Percentiles rank a stretch among this genome's conserved stretches.
These are phyloP conservation scores for Olyra latifolia DNA, from an alignment of 176 grass and related monocot species.

Conservation along the genomic window DNA sequence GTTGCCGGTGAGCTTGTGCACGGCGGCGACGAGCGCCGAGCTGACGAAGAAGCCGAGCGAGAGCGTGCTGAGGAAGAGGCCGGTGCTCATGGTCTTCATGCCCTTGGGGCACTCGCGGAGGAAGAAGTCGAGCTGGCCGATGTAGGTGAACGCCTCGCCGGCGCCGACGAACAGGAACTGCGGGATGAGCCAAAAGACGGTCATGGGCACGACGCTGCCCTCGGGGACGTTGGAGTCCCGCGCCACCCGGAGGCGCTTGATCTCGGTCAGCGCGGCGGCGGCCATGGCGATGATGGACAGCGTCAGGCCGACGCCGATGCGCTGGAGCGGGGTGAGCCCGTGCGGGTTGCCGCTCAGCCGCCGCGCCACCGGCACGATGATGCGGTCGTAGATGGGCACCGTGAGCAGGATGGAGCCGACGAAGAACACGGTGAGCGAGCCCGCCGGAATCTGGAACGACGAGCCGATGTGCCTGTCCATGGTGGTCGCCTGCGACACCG, in stretches of 20 bases:
- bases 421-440: slow-evolving; percentile 92
- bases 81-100: slow-evolving; percentile 99
- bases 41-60: slow-evolving; percentile 92
- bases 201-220: slow-evolving; percentile 28
- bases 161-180: slow-evolving; percentile 88
- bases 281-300: slow-evolving; percentile 71
- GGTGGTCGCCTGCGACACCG: slow-evolving; percentile 81
- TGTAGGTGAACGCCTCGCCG: slow-evolving; percentile 88
- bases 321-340: slow-evolving; percentile 84
- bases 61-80: slow-evolving; percentile 86
- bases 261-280: slow-evolving; percentile 64
- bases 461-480: slow-evolving; percentile 76
- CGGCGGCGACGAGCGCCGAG: slow-evolving; percentile 64
- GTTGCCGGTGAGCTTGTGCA: slow-evolving; percentile 60
- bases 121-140: slow-evolving; percentile 99
- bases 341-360: slow-evolving; percentile 62
- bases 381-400: slow-evolving; percentile 74
- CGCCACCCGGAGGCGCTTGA: slow-evolving; percentile 51
- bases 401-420: slow-evolving; percentile 89
- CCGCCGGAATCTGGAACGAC: slow-evolving; percentile 73
- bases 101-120: slow-evolving; percentile 91
- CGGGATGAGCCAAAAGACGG: slow-evolving; percentile 82
- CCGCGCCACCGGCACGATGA: slow-evolving; percentile 56
- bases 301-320: slow-evolving; percentile 69
- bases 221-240: background rate